These are phyloP conservation scores for Albugo candida DNA, from an alignment of 352 stramenopile genomes.

Conservation along the genomic window DNA sequence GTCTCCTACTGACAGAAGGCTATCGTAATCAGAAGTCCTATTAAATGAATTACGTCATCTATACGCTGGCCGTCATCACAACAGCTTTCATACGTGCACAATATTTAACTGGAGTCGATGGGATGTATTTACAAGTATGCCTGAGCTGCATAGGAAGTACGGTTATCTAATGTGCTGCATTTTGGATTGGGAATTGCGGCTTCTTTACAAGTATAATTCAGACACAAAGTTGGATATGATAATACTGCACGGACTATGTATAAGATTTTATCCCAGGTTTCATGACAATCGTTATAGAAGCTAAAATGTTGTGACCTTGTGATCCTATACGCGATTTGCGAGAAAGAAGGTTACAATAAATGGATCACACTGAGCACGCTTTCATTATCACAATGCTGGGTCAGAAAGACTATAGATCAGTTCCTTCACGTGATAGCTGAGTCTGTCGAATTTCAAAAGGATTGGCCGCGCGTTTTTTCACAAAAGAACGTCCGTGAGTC, in stretches of 20 bases:
- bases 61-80: conserved; percentile 80
- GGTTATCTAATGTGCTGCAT: conserved; percentile 73
- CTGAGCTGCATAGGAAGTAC: conserved; percentile 59
- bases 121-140: conserved; percentile 85
- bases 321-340: too few species aligned
- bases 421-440: too few species aligned
- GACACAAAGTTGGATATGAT: conserved; percentile 71
- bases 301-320: too few species aligned
- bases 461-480: too few species aligned
- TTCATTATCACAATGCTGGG: too few species aligned
- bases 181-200: conserved; percentile 41
- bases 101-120: conserved; percentile 77
- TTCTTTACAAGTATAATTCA: conserved; percentile 57
- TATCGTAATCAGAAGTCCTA: conserved; percentile 65
- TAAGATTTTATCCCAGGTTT: too few species aligned
- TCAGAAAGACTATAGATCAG: too few species aligned
- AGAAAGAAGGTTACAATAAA: too few species aligned
- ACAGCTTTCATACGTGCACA: conserved; percentile 73
- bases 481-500: conserved; percentile 20
- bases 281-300: too few species aligned
- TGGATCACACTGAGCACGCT: too few species aligned
- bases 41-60: conserved; percentile 82
- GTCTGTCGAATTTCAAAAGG: too few species aligned
- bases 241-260: background rate
- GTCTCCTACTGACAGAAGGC: conserved; percentile 50